These are phyloP conservation scores for Jatropha podagrica DNA, from an alignment of 441 rosid genomes.

Conservation along the genomic window DNA sequence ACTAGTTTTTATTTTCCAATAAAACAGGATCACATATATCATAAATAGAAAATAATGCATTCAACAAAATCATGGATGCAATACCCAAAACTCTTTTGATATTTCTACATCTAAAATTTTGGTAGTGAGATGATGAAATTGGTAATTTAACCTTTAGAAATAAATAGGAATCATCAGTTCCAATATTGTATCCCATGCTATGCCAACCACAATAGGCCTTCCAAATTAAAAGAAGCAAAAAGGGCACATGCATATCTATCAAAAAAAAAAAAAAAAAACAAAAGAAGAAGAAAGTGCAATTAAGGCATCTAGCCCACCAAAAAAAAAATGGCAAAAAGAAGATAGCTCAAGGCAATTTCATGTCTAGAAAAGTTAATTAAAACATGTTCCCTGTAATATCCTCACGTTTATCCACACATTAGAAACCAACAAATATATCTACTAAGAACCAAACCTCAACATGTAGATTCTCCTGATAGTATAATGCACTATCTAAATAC, in stretches of 20 bases:
- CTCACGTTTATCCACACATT: not conserved
- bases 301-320: not conserved
- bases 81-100: not conserved
- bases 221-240: not conserved
- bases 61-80: not conserved
- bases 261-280: too few relatives aligned
- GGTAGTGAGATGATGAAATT: not conserved
- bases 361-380: not conserved
- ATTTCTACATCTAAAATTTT: not conserved
- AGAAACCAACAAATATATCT: not conserved
- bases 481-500: conserved; percentile 12
- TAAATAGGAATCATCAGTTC: not conserved
- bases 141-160: not conserved
- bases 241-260: too few relatives aligned
- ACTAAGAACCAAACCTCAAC: not conserved
- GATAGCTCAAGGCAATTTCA: not conserved
- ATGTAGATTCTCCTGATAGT: not conserved
- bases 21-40: too few relatives aligned
- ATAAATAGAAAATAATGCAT: not conserved
- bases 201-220: not conserved
- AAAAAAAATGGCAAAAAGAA: not conserved
- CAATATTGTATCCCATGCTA: not conserved
- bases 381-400: not conserved
- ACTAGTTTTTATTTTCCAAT: too few relatives aligned
- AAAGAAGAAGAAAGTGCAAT: not conserved